phyloP scores from a whole-genome alignment of 768 basidiomycete species.

The Boletus reticulatus region DNA sequence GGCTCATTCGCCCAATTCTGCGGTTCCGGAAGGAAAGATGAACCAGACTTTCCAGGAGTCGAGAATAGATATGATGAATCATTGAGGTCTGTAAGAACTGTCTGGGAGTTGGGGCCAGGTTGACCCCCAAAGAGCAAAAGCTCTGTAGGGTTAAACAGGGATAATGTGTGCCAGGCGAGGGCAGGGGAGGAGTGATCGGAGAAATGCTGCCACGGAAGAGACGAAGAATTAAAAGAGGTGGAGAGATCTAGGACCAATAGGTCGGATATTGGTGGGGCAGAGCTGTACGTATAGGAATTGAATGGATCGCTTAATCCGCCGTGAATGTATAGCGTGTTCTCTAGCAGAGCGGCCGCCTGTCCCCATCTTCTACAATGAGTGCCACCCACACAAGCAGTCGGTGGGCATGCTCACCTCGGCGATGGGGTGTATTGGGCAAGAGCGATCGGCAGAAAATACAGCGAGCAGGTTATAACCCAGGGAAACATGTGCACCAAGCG shows the following conservation, averaged over 20 bases:
- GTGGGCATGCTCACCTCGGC: conserved; percentile 20
- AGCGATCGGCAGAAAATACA: conserved; percentile 15
- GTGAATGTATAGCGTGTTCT: conserved; percentile 64
- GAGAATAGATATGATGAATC: conserved; percentile 67
- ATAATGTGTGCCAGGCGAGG: conserved; percentile 79
- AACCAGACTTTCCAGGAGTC: conserved; percentile 35
- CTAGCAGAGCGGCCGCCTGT: conserved; percentile 61
- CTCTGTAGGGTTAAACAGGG: conserved; percentile 53
- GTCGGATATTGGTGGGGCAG: conserved; percentile 72
- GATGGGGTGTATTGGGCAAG: conserved; percentile 24
- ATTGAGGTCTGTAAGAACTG: conserved; percentile 45
- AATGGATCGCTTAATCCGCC: conserved; percentile 78
- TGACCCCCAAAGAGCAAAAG: conserved; percentile 76
- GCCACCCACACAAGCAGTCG: background rate
- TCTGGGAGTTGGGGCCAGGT: conserved; percentile 56
- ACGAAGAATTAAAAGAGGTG: conserved; percentile 51
- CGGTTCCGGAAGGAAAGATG: conserved; percentile 48
- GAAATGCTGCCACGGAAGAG: conserved; percentile 69
- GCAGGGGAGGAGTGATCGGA: conserved; percentile 51
- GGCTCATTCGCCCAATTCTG: conserved; percentile 65
- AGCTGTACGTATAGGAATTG: conserved; percentile 68
- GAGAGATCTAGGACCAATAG: conserved; percentile 67
- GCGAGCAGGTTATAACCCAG: conserved; percentile 1
- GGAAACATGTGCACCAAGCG: conserved; percentile 10
- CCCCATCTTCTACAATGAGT: conserved; percentile 67